Conservation (phyloP, 768 basidiomycete genomes). For the Tricholoma matsutake region DNA sequence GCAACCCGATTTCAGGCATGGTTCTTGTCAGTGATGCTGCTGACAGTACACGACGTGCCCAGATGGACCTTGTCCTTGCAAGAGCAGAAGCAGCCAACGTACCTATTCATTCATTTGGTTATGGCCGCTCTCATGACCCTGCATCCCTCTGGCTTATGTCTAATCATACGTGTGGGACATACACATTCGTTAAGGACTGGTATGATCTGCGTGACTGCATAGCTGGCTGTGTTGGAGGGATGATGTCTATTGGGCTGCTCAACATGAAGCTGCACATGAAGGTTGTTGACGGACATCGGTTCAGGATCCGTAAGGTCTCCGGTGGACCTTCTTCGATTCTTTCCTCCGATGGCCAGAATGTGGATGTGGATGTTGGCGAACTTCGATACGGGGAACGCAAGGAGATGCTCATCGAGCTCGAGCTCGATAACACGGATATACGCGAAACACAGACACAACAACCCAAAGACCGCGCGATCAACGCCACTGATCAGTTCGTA, state of each 20-base stretch:
- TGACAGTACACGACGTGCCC: conserved; percentile 88
- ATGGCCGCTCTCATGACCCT: conserved; percentile 95
- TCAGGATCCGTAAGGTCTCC: conserved; percentile 92
- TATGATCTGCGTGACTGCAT: conserved; percentile 91
- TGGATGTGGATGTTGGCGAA: conserved; percentile 94
- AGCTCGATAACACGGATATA: conserved; percentile 77
- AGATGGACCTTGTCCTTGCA: conserved; percentile 98
- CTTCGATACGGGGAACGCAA: conserved; percentile 94
- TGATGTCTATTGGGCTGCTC: conserved; percentile 92
- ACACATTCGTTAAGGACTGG: conserved; percentile 98
- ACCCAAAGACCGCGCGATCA: conserved; percentile 41
- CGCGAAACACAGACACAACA: conserved; percentile 32
- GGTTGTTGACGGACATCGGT: conserved; percentile 85
- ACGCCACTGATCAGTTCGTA: conserved; percentile 88
- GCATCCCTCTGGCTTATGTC: conserved; percentile 99
- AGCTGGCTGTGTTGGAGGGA: conserved; percentile 92
- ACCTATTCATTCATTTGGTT: conserved; percentile 96
- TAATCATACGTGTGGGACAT: conserved; percentile 95
- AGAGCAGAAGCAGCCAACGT: conserved; percentile 95
- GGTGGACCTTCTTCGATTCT: conserved; percentile 87
- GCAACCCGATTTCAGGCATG: conserved; percentile 90
- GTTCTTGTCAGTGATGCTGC: conserved; percentile 89
- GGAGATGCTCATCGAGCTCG: conserved; percentile 96
- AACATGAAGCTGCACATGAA: conserved; percentile 96
- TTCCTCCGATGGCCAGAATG: conserved; percentile 88